Evolutionary conservation across 768 basidiomycete species (phyloP).

Genomic region (Russula virescens): DNA sequence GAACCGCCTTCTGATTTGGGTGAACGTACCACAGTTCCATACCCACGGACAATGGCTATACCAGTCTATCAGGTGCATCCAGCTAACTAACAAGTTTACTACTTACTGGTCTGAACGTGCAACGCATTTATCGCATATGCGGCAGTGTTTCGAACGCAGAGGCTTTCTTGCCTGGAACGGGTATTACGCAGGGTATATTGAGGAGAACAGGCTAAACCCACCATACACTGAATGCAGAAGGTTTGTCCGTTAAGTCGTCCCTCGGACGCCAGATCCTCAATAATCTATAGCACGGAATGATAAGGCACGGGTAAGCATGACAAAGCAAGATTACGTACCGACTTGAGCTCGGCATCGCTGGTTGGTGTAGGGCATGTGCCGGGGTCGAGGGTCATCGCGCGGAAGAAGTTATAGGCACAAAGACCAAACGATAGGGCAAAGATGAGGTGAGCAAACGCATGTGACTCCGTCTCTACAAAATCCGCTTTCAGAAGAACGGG

Average conservation of each 20-base stretch:
- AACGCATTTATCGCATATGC: constrained; percentile 84
- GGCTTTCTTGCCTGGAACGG: constrained; percentile 69
- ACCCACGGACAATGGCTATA: constrained; percentile 96
- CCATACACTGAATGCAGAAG: constrained; percentile 96
- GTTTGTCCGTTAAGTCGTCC: constrained; percentile 92
- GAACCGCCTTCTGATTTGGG: neutral
- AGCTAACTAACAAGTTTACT: neutral
- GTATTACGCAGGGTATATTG: neutral
- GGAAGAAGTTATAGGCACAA: constrained; percentile 1
- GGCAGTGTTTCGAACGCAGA: constrained; percentile 91
- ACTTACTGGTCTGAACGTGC: constrained; percentile 91
- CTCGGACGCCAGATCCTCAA: constrained; percentile 85
- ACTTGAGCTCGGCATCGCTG: constrained; percentile 81
- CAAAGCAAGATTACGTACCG: constrained; percentile 46
- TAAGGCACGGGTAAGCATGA: neutral
- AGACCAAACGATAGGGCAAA: constrained; percentile 55
- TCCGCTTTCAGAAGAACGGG: neutral
- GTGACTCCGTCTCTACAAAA: constrained; percentile 63
- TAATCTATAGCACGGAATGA: constrained; percentile 44
- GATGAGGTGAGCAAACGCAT: constrained; percentile 67
- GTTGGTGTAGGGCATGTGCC: constrained; percentile 78
- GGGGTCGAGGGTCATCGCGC: constrained; percentile 75
- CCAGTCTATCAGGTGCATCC: constrained; percentile 7
- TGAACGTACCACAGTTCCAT: constrained; percentile 86
- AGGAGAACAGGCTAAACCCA: constrained; percentile 30